phyloP scores from a whole-genome alignment of 2,329 filamentous ascomycete species.

The Magnaporthiopsis incrustans region DNA sequence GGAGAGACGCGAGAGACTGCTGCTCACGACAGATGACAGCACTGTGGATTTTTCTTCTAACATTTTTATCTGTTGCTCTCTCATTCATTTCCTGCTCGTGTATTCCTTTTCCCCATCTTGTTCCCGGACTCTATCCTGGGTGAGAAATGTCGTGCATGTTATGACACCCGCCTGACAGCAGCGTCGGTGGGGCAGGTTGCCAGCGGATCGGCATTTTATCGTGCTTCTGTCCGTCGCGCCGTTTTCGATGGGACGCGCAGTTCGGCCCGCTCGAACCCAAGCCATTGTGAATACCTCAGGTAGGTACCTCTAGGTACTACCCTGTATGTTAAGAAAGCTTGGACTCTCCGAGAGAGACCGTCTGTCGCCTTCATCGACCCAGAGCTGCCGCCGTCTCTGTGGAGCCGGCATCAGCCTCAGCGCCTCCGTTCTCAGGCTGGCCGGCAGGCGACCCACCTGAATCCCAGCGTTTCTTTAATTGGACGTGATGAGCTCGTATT shows the following conservation, averaged over 20 bases:
- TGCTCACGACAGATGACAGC: too few relatives aligned
- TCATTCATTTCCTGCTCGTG: too few relatives aligned
- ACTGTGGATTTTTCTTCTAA: too few relatives aligned
- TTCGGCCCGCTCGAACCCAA: not conserved
- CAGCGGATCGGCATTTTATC: not conserved
- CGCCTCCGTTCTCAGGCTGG: not conserved
- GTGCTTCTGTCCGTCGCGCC: not conserved
- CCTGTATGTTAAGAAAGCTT: not conserved
- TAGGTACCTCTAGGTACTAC: too few relatives aligned
- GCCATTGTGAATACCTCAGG: not conserved
- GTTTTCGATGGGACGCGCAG: not conserved
- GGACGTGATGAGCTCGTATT: not conserved
- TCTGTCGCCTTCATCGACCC: not conserved
- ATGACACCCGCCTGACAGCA: not conserved
- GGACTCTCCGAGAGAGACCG: not conserved
- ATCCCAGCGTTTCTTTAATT: not conserved
- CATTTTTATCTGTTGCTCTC: too few relatives aligned
- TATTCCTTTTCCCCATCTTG: too few relatives aligned
- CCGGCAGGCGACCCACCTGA: not conserved
- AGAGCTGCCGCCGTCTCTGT: not conserved
- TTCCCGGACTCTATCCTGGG: too few relatives aligned
- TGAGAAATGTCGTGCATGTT: not conserved
- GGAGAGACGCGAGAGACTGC: too few relatives aligned
- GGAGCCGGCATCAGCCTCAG: not conserved
- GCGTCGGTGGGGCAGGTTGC: not conserved